Conservation (phyloP, 495 filamentous ascomycete species). For the Penicillium silybi region DNA sequence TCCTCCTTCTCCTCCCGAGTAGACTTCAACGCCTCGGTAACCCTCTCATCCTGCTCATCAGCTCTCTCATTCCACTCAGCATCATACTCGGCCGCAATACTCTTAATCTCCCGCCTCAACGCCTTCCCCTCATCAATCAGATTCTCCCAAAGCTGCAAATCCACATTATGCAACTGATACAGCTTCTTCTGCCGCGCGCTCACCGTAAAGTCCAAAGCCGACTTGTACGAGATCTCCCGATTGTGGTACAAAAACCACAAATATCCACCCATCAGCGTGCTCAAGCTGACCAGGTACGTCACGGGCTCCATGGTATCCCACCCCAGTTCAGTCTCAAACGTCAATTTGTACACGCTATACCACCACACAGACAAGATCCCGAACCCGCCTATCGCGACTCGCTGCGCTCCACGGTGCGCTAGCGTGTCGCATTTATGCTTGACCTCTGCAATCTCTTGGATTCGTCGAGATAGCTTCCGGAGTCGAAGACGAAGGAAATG, state of each 20-base stretch:
- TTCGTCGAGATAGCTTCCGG: constrained; percentile 62
- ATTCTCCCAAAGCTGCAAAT: constrained; percentile 69
- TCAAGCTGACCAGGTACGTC: constrained; percentile 80
- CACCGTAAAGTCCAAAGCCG: constrained; percentile 82
- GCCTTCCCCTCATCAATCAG: constrained; percentile 79
- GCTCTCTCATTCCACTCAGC: constrained; percentile 87
- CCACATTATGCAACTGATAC: constrained; percentile 71
- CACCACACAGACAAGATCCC: constrained; percentile 70
- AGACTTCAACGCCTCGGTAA: constrained; percentile 65
- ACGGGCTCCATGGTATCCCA: constrained; percentile 94
- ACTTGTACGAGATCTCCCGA: constrained; percentile 79
- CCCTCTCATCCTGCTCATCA: constrained; percentile 71
- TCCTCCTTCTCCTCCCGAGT: constrained; percentile 52
- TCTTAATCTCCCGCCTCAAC: constrained; percentile 74
- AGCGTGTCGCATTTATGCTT: constrained; percentile 78
- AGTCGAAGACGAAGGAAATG: constrained; percentile 76
- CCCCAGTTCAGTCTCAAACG: constrained; percentile 73
- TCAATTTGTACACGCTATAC: constrained; percentile 70
- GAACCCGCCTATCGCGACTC: constrained; percentile 77
- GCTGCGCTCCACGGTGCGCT: constrained; percentile 71
- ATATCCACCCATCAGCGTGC: constrained; percentile 83
- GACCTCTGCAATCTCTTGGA: constrained; percentile 62
- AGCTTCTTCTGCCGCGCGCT: constrained; percentile 70
- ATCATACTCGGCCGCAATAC: constrained; percentile 82
- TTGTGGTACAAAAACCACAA: constrained; percentile 94